Conservation (phyloP, 345 rosid species). For the Luvunga scandens region DNA sequence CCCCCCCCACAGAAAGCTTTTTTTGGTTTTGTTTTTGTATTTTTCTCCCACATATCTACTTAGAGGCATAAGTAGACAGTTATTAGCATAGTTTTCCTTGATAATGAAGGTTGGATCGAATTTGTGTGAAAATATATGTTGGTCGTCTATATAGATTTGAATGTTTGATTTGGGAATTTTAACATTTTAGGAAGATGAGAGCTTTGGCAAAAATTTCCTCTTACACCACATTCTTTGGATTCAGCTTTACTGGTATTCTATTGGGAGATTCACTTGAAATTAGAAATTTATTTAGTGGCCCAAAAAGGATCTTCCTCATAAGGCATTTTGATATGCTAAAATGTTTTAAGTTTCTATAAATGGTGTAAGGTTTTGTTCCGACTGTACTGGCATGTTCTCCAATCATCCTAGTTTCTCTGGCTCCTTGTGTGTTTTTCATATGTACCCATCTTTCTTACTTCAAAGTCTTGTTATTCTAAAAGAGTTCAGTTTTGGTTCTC, state of each 20-base stretch:
- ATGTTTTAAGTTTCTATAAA: neutral
- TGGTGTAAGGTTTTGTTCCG: neutral
- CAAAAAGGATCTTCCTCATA: neutral
- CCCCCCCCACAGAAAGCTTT: neutral
- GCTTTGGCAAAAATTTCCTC: neutral
- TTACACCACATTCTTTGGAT: neutral
- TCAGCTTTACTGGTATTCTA: neutral
- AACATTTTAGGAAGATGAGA: too few relatives aligned
- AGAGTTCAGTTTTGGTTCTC: neutral
- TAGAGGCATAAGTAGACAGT: neutral
- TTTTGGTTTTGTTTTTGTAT: neutral
- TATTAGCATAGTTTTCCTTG: neutral
- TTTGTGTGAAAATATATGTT: neutral
- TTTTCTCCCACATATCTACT: neutral
- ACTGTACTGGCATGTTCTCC: neutral
- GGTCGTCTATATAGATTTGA: neutral
- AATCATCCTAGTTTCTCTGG: neutral
- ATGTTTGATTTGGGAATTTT: neutral
- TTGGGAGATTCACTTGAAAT: neutral
- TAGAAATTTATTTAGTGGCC: neutral
- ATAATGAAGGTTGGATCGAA: neutral
- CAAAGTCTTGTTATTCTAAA: neutral
- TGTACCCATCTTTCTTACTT: neutral
- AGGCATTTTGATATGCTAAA: neutral
- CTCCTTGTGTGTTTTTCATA: neutral